Evolutionary conservation across 805 yeast genomes (phyloP).

Genomic region (Vanderwaltozyma yarrowii): DNA sequence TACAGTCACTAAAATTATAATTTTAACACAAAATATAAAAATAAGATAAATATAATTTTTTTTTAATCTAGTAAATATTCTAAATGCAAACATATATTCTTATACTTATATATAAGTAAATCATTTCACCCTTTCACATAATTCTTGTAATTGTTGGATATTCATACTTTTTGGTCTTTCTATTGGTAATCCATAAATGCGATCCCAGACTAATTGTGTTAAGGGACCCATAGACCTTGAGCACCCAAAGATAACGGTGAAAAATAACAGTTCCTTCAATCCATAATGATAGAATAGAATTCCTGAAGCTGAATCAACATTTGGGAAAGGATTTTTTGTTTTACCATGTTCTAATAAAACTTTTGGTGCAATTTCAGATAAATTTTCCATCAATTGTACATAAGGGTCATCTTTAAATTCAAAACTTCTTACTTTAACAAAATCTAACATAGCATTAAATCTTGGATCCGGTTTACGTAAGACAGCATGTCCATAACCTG

Average conservation of each 20-base stretch:
- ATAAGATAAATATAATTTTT: too few species aligned
- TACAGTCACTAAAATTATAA: too few species aligned
- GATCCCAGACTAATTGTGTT: conserved; percentile 71
- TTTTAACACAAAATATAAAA: too few species aligned
- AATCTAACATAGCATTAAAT: conserved; percentile 62
- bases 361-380: conserved; percentile 63
- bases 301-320: conserved; percentile 74
- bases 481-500: conserved; percentile 87
- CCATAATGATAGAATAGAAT: conserved; percentile 75
- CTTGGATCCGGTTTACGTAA: conserved; percentile 77
- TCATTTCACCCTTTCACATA: conserved; percentile 3
- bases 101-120: not conserved
- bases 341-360: conserved; percentile 72
- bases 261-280: conserved; percentile 58
- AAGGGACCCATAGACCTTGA: conserved; percentile 73
- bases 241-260: conserved; percentile 76
- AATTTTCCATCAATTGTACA: conserved; percentile 54
- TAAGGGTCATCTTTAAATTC: conserved; percentile 54
- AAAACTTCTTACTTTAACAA: conserved; percentile 43
- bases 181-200: conserved; percentile 66
- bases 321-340: conserved; percentile 80
- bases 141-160: conserved; percentile 10
- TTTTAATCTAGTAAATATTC: too few species aligned
- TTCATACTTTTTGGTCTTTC: conserved; percentile 59
- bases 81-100: not conserved